phyloP scores from a whole-genome alignment of 345 rosid genomes.

The Eucalyptus microcorys region DNA sequence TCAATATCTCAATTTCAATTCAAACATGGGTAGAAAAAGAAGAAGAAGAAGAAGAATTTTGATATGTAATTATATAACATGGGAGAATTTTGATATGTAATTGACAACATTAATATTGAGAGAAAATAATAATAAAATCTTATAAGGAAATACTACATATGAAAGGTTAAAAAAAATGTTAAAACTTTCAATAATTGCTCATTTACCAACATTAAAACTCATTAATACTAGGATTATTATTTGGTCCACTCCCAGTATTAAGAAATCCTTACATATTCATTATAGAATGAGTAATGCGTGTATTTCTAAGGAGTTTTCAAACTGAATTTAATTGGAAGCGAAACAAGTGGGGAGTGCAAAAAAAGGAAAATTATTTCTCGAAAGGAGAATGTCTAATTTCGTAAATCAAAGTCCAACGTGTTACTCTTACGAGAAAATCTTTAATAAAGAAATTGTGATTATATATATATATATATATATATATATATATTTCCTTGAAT shows the following conservation, averaged over 20 bases:
- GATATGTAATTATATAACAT: no score
- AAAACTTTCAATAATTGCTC: background rate
- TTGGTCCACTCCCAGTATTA: background rate
- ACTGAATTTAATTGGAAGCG: background rate
- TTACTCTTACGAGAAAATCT: background rate
- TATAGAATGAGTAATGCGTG: background rate
- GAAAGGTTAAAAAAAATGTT: background rate
- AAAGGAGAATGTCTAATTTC: background rate
- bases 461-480: background rate
- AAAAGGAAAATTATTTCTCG: background rate
- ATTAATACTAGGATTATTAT: background rate
- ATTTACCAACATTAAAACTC: background rate
- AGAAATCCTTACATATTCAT: background rate
- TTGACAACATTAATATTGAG: background rate
- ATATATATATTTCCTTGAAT: background rate
- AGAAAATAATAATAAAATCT: background rate
- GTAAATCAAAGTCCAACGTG: background rate
- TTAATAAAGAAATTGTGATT: fast-evolving
- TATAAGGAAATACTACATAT: background rate
- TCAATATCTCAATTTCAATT: no score
- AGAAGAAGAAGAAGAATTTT: no score
- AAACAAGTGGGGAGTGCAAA: background rate
- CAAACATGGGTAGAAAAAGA: no score
- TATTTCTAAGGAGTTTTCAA: background rate
- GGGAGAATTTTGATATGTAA: background rate